Evolutionary conservation across 2,329 filamentous ascomycete species (phyloP), one percentile per base, ranked within the genome.

Genomic region (Stagonosporopsis rhizophila): DNA sequence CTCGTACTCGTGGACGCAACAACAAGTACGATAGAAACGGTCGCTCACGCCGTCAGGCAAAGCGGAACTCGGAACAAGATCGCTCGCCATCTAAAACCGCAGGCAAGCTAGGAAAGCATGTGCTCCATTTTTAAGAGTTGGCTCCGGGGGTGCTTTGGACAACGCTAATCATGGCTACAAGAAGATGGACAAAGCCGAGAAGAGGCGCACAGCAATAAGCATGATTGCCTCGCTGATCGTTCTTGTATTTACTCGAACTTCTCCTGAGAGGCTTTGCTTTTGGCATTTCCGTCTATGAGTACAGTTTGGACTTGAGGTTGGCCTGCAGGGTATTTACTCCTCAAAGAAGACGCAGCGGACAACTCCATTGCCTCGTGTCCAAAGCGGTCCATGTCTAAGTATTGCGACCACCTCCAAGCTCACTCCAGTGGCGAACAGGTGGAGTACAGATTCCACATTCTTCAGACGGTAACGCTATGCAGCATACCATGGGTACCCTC

Each of bases 81-180:
- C 38, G 27, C 8, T 22, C 9, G 22, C 30, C 32, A n/a, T 5
- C 20, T 27, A 17, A 32, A 19, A 32, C 15, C 15, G 48, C 39
- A 23, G 53, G 53, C 15, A 47, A 37, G 3, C 32, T 56, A 19
- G 53, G 53, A 1, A 56, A 32, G 23, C 37, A 56, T 37, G 22
- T 38, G 37, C 53, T 56, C 22, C 53, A 51, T 19, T 56, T 41
- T 19, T 56, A 15, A 56, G 6, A 12, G 22, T 28, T n/a, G 22
- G 14, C 25, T n/a, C 1, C 15, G 14, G 12, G 12, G 15, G n/a
- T n/a, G 11, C 0, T 41, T 27, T 11, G 19, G 37, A 12, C 5
- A 2, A 25, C 22, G 22, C 19, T 19, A n/a, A 20, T 12, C 37
- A 19, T 39, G 37, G 14, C 19, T 22, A 6, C 17, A 22, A 22